Percentiles rank a stretch among this genome's conserved stretches.
These are phyloP conservation scores for Lunasporangiospora selenospora DNA, from an alignment of 192 early-diverging fungal genomes.

Conservation along the genomic window DNA sequence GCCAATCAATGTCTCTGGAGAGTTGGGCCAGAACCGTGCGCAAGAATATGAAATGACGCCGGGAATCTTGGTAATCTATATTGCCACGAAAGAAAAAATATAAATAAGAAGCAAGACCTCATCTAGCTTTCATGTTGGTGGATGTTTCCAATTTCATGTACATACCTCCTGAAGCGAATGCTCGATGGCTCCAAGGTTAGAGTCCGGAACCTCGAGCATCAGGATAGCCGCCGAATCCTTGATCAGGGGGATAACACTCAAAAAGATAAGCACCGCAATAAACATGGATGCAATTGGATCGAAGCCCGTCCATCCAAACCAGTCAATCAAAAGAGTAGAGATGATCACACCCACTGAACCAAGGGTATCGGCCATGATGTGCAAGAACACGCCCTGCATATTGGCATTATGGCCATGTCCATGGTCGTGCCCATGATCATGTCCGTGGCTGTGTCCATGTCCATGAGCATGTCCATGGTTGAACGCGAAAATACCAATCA, in stretches of 20 bases:
- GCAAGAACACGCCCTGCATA: constrained; percentile 94
- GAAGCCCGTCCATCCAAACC: constrained; percentile 94
- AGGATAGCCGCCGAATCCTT: constrained; percentile 65
- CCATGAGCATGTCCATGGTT: constrained; percentile 78
- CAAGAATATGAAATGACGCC: constrained; percentile 50
- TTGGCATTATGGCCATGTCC: constrained; percentile 79
- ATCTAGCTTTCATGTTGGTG: too few relatives aligned
- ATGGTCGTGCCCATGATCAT: constrained; percentile 63
- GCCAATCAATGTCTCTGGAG: constrained; percentile 56
- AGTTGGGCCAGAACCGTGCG: constrained; percentile 67
- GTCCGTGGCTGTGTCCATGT: constrained; percentile 65
- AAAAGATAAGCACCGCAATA: constrained; percentile 88
- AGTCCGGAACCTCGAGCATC: constrained; percentile 56
- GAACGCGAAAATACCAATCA: constrained; percentile 94
- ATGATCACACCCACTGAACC: constrained; percentile 96
- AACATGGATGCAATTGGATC: constrained; percentile 95
- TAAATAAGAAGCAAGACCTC: too few relatives aligned
- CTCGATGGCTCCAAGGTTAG: constrained; percentile 48
- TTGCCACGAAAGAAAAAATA: background rate
- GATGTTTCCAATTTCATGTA: too few relatives aligned
- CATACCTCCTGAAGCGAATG: constrained; percentile 56
- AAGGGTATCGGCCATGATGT: constrained; percentile 93
- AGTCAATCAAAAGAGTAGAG: constrained; percentile 88
- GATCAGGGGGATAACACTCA: constrained; percentile 86
- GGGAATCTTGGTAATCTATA: constrained; percentile 30